Base-by-base conservation (phyloP, 2,329 filamentous ascomycete species). In the Fusarium tupiense region DNA sequence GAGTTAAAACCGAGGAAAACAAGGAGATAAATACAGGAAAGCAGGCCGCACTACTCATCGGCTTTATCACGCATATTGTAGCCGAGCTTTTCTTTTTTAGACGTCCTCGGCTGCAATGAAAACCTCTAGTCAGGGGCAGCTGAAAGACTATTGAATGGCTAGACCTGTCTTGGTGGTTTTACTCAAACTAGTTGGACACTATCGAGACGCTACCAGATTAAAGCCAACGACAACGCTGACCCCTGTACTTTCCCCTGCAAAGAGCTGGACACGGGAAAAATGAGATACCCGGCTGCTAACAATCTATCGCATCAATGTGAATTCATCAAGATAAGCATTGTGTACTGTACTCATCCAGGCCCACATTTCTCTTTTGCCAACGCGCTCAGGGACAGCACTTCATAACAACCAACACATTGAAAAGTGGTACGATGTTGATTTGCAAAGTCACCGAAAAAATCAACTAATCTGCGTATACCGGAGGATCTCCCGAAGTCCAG, bases 241-340 rank as follows among this genome's bases (percentile, higher is more conserved):
- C 31, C 49, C 31, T 52, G 49, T 11, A 20, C 4, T 52, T 14
- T 24, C 35, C 16, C 14, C 20, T 6, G 6, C 10, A 22, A 49
- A 5, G 46, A 22, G 20, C 3, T 16, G 13, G 20, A 8, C 5
- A 31, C 29, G 47, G 43, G 17, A 13, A 46, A 6, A 11, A 26
- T 1, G 12, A 26, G 3, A 8, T 20, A 46, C 44, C 24, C 44
- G 44, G 24, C 12, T 4, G 1, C 31, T 52, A 52, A 35, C 22
- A 5, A 5, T 10, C 5, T 33, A 14, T 7, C 5, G 2, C 31
- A 2, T 33, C 31, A 33, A 33, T 6, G 1, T 33, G 1, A 5
- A 33, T 33, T 33, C 13, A 14, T 13, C 2, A 6, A n/a, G 47
- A 35, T 52, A 24, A 52, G 49, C 3, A 0, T 3, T 1, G 19